A percentile compares a stretch with the other conserved stretches of the same genome.
phyloP scores from a whole-genome alignment of 306 rosid genomes.

The Vigna unguiculata region DNA sequence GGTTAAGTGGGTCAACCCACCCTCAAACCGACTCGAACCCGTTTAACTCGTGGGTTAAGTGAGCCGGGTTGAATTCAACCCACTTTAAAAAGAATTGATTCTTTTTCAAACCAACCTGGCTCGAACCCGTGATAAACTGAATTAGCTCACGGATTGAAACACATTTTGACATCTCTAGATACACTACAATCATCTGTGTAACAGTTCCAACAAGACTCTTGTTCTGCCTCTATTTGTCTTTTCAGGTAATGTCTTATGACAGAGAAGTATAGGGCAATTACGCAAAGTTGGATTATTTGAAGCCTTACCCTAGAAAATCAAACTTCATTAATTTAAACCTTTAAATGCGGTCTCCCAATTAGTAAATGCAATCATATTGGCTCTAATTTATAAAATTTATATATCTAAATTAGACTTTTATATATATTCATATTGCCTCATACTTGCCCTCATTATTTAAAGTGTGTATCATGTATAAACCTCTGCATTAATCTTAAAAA shows the following conservation, averaged over 20 bases:
- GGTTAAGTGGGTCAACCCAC: too few relatives aligned
- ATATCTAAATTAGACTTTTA: background rate
- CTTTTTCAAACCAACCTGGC: too few relatives aligned
- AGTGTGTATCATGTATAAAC: background rate
- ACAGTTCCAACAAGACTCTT: constrained; percentile 66
- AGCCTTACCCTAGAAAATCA: background rate
- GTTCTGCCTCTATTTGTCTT: constrained; percentile 72
- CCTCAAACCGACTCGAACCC: too few relatives aligned
- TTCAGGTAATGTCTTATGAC: constrained; percentile 77
- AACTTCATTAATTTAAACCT: background rate
- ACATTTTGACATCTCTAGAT: too few relatives aligned
- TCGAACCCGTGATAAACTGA: too few relatives aligned
- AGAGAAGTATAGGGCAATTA: constrained; percentile 72
- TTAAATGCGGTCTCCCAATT: background rate
- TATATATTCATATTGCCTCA: background rate
- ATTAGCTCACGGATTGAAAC: too few relatives aligned
- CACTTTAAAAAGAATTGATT: too few relatives aligned
- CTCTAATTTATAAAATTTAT: too few relatives aligned
- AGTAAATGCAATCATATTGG: constrained; percentile 3
- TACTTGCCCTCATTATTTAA: constrained; percentile 7
- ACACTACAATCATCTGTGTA: constrained; percentile 66
- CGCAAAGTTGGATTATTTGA: constrained; percentile 42
- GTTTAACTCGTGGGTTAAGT: too few relatives aligned
- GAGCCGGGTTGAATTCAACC: too few relatives aligned
- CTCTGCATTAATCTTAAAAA: constrained; percentile 8